Percentiles rank a stretch among this genome's conserved stretches.
These are phyloP conservation scores for Penicillium odoratum DNA, from an alignment of 495 filamentous ascomycete genomes.

Conservation along the genomic window DNA sequence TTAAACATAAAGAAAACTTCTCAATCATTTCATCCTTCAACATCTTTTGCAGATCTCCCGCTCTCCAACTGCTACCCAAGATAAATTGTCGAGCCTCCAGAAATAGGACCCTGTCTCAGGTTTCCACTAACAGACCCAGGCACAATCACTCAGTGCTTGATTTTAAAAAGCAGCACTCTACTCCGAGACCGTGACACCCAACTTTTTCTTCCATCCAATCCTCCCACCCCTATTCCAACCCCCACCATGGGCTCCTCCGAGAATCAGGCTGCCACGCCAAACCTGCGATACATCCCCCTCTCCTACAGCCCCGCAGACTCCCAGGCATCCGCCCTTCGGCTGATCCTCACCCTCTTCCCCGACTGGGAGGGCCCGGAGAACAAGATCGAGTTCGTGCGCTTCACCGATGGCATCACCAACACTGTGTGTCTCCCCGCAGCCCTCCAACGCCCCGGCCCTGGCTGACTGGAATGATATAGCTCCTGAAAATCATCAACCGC, in stretches of 20 bases:
- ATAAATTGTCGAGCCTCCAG: constrained; percentile 1
- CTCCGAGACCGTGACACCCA: constrained; percentile 3
- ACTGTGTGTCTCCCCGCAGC: constrained; percentile 57
- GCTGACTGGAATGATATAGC: constrained; percentile 35
- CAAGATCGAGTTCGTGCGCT: constrained; percentile 82
- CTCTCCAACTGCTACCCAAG: constrained; percentile 9
- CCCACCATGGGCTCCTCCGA: constrained; percentile 36
- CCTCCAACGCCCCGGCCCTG: background rate
- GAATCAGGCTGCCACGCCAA: constrained; percentile 19
- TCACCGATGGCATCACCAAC: constrained; percentile 98
- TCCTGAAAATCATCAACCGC: constrained; percentile 85
- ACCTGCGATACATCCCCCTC: constrained; percentile 63
- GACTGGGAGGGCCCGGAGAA: constrained; percentile 76
- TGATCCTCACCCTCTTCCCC: constrained; percentile 78
- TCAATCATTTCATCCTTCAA: background rate
- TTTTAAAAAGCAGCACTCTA: background rate
- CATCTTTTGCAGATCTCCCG: constrained; percentile 14
- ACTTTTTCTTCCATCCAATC: background rate
- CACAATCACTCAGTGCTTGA: constrained; percentile 1
- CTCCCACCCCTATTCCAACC: constrained; percentile 6
- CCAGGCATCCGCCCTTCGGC: constrained; percentile 69
- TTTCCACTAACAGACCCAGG: constrained; percentile 8
- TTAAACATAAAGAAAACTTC: background rate
- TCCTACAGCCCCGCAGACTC: constrained; percentile 75
- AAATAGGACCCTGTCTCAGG: constrained; percentile 8